A percentile compares a stretch with the other conserved stretches of the same genome.
These are phyloP conservation scores for Wickerhamiella galacta DNA, from an alignment of 805 yeast species.

Conservation along the genomic window DNA sequence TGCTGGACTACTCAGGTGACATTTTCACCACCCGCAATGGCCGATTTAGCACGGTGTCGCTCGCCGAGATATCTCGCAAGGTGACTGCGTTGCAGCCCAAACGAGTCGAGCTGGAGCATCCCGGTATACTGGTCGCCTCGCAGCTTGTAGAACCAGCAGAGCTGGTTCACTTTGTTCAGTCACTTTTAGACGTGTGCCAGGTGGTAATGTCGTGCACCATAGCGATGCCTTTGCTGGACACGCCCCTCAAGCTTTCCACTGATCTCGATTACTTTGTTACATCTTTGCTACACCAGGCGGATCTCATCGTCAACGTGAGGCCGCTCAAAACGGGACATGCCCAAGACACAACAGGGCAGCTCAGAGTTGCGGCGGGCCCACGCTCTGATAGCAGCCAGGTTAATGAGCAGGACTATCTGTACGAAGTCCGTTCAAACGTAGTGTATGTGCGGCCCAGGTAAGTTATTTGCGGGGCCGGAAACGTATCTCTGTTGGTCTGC, in stretches of 20 bases:
- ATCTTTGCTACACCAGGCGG: constrained; percentile 34
- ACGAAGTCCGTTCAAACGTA: background rate
- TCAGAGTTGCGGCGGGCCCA: constrained; percentile 44
- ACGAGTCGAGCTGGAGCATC: constrained; percentile 29
- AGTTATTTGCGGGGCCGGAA: no score
- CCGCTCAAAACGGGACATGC: constrained; percentile 73
- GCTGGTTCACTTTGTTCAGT: constrained; percentile 22
- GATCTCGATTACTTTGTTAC: constrained; percentile 31
- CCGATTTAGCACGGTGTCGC: constrained; percentile 5
- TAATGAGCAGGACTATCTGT: background rate
- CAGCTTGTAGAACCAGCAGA: constrained; percentile 26
- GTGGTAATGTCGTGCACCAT: constrained; percentile 27
- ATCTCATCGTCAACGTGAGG: constrained; percentile 36
- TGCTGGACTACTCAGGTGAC: constrained; percentile 9
- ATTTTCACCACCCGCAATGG: constrained; percentile 3
- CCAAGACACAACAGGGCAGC: constrained; percentile 59
- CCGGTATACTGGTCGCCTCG: constrained; percentile 31
- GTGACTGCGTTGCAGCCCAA: constrained; percentile 8
- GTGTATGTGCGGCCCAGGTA: no score
- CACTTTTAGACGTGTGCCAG: constrained; percentile 21
- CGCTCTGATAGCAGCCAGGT: background rate
- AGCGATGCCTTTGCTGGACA: constrained; percentile 21
- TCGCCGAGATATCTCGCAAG: constrained; percentile 2
- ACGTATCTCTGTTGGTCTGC: no score
- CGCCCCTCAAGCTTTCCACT: constrained; percentile 20